phyloP scores from a whole-genome alignment of 306 rosid species.

The Quercus rubra region DNA sequence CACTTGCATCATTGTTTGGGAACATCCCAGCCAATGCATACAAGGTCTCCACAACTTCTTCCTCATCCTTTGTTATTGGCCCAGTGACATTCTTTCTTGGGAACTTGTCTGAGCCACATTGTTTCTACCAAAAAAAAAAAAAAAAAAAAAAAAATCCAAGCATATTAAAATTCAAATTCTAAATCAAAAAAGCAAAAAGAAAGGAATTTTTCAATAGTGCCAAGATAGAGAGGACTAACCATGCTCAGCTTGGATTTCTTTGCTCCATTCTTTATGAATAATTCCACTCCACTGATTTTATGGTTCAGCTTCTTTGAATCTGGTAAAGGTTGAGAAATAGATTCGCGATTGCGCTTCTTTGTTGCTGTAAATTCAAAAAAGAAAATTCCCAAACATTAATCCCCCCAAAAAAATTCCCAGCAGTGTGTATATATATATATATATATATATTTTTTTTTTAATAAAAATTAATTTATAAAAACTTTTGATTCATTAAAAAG shows the following conservation, averaged over 20 bases:
- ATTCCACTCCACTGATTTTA: conserved; percentile 36
- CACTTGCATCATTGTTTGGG: conserved; percentile 33
- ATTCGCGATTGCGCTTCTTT: conserved; percentile 70
- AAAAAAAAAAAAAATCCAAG: conserved; percentile 34
- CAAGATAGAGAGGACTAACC: conserved; percentile 27
- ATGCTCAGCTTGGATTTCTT: conserved; percentile 45
- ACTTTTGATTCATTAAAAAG: conserved; percentile 30
- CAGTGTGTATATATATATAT: not conserved
- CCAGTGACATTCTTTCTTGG: conserved; percentile 26
- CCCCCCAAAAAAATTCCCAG: not conserved
- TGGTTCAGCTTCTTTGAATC: conserved; percentile 54
- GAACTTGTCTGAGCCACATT: conserved; percentile 28
- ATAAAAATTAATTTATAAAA: conserved; percentile 12
- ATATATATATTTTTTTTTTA: not conserved
- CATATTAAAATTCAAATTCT: conserved; percentile 12
- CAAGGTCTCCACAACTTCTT: conserved; percentile 82
- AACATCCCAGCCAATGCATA: conserved; percentile 83
- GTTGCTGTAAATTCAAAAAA: conserved; percentile 40
- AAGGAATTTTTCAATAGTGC: conserved; percentile 7
- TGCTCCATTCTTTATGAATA: conserved; percentile 28
- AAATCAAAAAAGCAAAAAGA: conserved; percentile 13
- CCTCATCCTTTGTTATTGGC: conserved; percentile 81
- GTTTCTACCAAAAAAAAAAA: conserved; percentile 47
- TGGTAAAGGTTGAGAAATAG: conserved; percentile 32
- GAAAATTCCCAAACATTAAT: not conserved